A percentile compares a stretch with the other conserved stretches of the same genome.
phyloP scores from a whole-genome alignment of 495 filamentous ascomycete genomes.

The Lasiosphaeria ovina region DNA sequence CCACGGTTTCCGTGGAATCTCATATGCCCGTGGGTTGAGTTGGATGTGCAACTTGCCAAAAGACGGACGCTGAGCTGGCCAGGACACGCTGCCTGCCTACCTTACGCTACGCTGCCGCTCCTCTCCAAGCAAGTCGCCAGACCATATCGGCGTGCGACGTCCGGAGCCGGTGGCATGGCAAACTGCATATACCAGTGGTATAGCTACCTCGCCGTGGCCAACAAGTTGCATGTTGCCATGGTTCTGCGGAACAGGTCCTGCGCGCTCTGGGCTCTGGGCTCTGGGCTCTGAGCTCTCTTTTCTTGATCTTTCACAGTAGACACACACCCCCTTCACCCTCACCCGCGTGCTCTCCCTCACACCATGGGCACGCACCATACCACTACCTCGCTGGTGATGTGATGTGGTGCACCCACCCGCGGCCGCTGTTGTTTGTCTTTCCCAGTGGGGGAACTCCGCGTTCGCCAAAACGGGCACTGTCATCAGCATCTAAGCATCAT shows the following conservation, averaged over 20 bases:
- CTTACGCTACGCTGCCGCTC: no score
- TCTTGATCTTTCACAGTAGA: not conserved
- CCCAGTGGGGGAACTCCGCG: conserved; percentile 1
- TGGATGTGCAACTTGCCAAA: not conserved
- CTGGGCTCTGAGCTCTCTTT: not conserved
- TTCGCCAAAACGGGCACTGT: not conserved
- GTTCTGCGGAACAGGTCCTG: no score
- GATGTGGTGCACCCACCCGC: not conserved
- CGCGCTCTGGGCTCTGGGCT: not conserved
- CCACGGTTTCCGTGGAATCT: not conserved
- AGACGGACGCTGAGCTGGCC: not conserved
- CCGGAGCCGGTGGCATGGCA: no score
- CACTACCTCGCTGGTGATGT: not conserved
- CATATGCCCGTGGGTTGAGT: not conserved
- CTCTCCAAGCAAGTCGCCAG: no score
- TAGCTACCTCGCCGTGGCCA: no score
- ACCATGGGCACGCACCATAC: not conserved
- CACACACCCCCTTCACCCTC: not conserved
- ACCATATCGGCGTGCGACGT: no score
- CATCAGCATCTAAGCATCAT: no score
- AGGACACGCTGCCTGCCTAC: not conserved
- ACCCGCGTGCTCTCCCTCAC: not conserved
- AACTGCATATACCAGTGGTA: no score
- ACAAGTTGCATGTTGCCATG: no score
- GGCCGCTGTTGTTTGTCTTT: not conserved